These are phyloP conservation scores for Ophiostoma ips DNA, from an alignment of 2,329 filamentous ascomycete genomes.

Conservation along the genomic window DNA sequence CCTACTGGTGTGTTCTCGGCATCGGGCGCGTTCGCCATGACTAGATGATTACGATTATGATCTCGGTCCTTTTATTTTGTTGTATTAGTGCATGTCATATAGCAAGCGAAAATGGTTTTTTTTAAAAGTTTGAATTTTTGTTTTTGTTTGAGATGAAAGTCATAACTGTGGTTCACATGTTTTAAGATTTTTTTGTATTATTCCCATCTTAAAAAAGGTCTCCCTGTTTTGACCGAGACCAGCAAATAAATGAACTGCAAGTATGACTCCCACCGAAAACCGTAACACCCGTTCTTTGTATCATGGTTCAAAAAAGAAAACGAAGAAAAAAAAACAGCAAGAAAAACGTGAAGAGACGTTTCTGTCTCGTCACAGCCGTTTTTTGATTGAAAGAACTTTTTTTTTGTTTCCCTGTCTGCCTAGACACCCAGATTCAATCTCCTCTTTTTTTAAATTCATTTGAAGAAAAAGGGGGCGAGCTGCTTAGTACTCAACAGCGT, in stretches of 20 bases:
- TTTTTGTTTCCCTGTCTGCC: not conserved
- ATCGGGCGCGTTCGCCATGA: slow-evolving; percentile 59
- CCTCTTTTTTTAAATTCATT: not conserved
- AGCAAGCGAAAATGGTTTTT: not conserved
- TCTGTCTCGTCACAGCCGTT: slow-evolving; percentile 4
- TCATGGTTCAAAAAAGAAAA: not conserved
- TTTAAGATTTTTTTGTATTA: slow-evolving; percentile 8
- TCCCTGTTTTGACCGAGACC: slow-evolving; percentile 4
- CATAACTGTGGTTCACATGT: not conserved
- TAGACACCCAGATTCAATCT: not conserved
- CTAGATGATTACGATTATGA: too few relatives aligned
- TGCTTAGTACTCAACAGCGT: slow-evolving; percentile 65
- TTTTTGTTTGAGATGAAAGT: not conserved
- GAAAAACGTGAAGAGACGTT: too few relatives aligned
- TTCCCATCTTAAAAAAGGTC: slow-evolving; percentile 2
- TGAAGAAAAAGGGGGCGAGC: not conserved
- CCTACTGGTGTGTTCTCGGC: slow-evolving; percentile 90
- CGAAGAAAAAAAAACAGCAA: slow-evolving; percentile 1
- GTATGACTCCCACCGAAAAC: slow-evolving; percentile 5
- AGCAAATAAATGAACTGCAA: slow-evolving; percentile 4
- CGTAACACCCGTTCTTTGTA: slow-evolving; percentile 1
- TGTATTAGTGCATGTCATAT: slow-evolving; percentile 20
- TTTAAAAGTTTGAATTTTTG: too few relatives aligned
- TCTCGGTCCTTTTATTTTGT: too few relatives aligned
- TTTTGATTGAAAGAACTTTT: slow-evolving; percentile 2